Evolutionary conservation across 2,329 filamentous ascomycete genomes (phyloP).

Genomic region (Microdochium trichocladiopsis): DNA sequence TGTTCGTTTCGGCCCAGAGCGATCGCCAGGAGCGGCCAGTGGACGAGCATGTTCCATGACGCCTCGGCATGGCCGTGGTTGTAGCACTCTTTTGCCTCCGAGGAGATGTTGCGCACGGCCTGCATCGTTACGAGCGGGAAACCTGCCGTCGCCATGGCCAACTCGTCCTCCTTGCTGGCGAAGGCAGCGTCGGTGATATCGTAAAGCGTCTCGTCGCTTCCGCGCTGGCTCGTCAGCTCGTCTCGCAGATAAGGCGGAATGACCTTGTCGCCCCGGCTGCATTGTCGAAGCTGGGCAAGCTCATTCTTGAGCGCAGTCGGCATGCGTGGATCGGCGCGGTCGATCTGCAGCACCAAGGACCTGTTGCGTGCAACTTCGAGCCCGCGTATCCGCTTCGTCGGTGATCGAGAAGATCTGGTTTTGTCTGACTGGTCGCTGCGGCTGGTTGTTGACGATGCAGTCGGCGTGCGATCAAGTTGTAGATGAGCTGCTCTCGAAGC

Average conservation of each 20-base stretch:
- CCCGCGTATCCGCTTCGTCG: background rate
- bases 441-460: background rate
- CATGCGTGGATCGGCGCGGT: background rate
- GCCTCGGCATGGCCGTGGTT: conserved; percentile 4
- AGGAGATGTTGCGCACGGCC: conserved; percentile 1
- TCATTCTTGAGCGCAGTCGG: background rate
- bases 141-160: background rate
- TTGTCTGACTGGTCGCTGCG: background rate
- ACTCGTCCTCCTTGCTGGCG: background rate
- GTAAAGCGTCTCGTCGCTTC: background rate
- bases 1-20: background rate
- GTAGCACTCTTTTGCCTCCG: conserved; percentile 3
- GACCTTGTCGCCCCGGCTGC: background rate
- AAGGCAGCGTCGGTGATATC: background rate
- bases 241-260: background rate
- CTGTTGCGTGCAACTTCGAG: background rate
- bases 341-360: background rate
- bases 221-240: background rate
- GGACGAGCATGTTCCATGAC: conserved; percentile 5
- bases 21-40: background rate
- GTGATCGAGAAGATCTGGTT: background rate
- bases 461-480: background rate
- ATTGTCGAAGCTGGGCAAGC: background rate
- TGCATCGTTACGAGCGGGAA: background rate
- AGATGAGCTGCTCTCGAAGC: background rate